A percentile compares a stretch with the other conserved stretches of the same genome.
phyloP scores from a whole-genome alignment of 257 asterid species.

The Vinca minor region DNA sequence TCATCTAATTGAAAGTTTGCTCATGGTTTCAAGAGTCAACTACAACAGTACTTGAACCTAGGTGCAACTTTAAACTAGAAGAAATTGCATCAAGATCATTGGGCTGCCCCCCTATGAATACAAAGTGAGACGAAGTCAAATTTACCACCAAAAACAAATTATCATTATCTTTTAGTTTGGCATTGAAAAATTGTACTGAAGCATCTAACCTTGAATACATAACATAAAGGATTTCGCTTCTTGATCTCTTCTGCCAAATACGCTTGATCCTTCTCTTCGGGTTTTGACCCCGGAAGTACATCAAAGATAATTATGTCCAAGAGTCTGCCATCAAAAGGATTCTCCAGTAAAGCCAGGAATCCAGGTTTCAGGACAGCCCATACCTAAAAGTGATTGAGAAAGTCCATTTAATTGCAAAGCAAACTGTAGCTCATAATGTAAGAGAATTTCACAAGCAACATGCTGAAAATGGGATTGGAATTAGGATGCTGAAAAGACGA shows the following conservation, averaged over 20 bases:
- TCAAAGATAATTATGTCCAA: conserved; percentile 73
- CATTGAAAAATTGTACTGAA: background rate
- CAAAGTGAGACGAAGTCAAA: background rate
- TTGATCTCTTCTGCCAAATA: conserved; percentile 47
- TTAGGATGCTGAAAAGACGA: background rate
- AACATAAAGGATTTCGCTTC: conserved; percentile 62
- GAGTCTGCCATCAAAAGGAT: conserved; percentile 63
- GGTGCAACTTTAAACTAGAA: background rate
- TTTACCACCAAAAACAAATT: background rate
- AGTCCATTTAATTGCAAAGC: background rate
- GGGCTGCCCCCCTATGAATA: background rate
- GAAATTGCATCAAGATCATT: background rate
- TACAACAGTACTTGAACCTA: background rate
- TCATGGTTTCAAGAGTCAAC: background rate
- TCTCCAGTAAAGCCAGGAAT: conserved; percentile 75
- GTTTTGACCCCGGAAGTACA: conserved; percentile 42
- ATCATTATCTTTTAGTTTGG: background rate
- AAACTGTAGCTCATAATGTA: background rate
- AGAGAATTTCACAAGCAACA: background rate
- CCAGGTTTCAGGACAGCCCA: conserved; percentile 94
- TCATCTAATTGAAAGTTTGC: background rate
- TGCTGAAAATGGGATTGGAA: background rate
- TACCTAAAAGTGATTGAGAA: conserved; percentile 48
- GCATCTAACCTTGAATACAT: conserved; percentile 62
- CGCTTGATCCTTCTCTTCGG: conserved; percentile 39